Evolutionary conservation across 2,329 filamentous ascomycete genomes (phyloP), one percentile per base, ranked within the genome.

Genomic region (Aureobasidium sp.): DNA sequence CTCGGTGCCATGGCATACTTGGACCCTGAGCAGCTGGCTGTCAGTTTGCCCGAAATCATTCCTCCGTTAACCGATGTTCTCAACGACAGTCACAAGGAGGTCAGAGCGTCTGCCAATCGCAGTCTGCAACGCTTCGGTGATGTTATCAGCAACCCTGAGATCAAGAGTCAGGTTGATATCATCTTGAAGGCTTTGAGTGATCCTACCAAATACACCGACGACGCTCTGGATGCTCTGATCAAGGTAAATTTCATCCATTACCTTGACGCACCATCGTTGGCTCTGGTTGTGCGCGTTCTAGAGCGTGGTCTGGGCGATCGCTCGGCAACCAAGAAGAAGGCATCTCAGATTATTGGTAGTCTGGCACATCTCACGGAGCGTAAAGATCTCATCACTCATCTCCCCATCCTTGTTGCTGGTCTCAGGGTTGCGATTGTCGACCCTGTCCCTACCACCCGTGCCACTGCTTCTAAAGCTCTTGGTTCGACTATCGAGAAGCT

Each of bases 161-260:
- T 98, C 65, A 96, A 96, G 79, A 81, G 85, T 59, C 78, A 97
- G 12, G 91, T 97, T 55, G 85, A 86, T 62, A 86, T 96, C 54
- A 79, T 98, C 29, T 83, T 98, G 61, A 97, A 96, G 71, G 94
- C 93, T 57, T 81, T 98, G 56, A 98, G 93, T 64, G 93, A 98
- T 67, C 90, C 93, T 1, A 98, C 91, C 0, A 97, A 93, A 67
- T 89, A 95, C 71, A 98, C 94, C 0, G 91, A 98, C 64, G 88
- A 94, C 60, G 93, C 93, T 14, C 76, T 98, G 56, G 91, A 98
- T 67, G 78, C 89, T 0, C 79, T 98, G 55, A 96, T 98, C 74
- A 96, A 95, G 72, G 88, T 98, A n/a, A 90, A 90, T 44, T 98
- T 98, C 66, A 84, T 96, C 12, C 93, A 98, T 71, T 98, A 97